These are phyloP conservation scores for Atalantia buxifolia DNA, from an alignment of 345 rosid genomes.

Conservation along the genomic window DNA sequence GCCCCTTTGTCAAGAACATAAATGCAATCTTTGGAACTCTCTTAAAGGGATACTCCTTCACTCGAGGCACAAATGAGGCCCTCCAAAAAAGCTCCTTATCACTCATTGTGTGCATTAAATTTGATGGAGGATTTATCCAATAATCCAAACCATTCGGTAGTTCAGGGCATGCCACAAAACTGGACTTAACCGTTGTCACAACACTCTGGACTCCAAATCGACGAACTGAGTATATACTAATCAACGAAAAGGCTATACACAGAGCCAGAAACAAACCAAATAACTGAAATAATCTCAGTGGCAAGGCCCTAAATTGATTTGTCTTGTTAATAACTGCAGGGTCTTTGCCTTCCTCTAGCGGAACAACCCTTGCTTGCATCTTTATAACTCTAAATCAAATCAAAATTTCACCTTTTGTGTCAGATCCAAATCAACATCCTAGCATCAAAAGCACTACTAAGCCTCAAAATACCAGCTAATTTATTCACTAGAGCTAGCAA, in stretches of 20 bases:
- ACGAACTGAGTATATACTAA: slow-evolving; percentile 68
- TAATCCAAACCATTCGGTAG: slow-evolving; percentile 35
- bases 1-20: slow-evolving; percentile 95
- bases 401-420: slow-evolving; percentile 16
- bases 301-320: slow-evolving; percentile 49
- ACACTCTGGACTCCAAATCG: slow-evolving; percentile 51
- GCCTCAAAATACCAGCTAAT: not conserved
- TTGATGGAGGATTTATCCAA: slow-evolving; percentile 63
- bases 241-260: slow-evolving; percentile 50
- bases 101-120: slow-evolving; percentile 64
- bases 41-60: slow-evolving; percentile 60
- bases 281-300: slow-evolving; percentile 46
- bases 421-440: slow-evolving; percentile 14
- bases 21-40: slow-evolving; percentile 88
- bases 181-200: slow-evolving; percentile 40
- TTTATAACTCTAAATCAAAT: not conserved
- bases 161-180: slow-evolving; percentile 48
- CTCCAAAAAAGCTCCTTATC: slow-evolving; percentile 84
- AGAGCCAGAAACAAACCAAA: slow-evolving; percentile 51
- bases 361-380: slow-evolving; percentile 60
- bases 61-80: slow-evolving; percentile 69
- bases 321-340: slow-evolving; percentile 30
- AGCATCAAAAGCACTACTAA: not conserved
- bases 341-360: slow-evolving; percentile 75
- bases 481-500: not conserved